Base-by-base conservation (phyloP, 352 stramenopile species). In the Globisporangium takayamanum region DNA sequence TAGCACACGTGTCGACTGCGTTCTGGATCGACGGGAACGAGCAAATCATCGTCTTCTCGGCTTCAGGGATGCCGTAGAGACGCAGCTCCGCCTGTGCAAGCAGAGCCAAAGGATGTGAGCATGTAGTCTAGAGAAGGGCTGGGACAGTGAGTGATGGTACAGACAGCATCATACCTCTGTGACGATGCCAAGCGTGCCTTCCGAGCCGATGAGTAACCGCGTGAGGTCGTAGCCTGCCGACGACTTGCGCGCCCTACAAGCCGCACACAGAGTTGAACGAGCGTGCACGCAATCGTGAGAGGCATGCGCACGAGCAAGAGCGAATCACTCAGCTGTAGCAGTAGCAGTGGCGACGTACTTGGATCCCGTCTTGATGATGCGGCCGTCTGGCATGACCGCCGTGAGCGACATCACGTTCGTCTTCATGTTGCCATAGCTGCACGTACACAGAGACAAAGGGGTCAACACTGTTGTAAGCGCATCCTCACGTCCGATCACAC, bases 181-280 rank as follows among this genome's bases (percentile, higher is more conserved):
- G n/a, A 99, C 84, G 49, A 99, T 79, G 0, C 80, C 96, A 7
- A 98, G 76, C 33, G 94, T 98, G 26, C 96, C 95, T 70, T 99
- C 97, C 18, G 87, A 97, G 5, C 96, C 96, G 57, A 97, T 95
- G 16, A 99, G 72, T n/a, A 99, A 70, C 8, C 83, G 79, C 0
- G 94, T 96, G 49, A 99, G 80, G 67, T 99, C 95, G 72, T 99
- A 99, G 3, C 97, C 97, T n/a, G 97, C 96, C 25, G 92, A 97
- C 16, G 87, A 97, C 77, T 99, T 99, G 56, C 96, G 80, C 12
- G 95, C 90, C 37, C 88, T 89, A 42, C 33, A 33, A 2, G 36
- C 39, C 60, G 26, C 48, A 62, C 18, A 22, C 8, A 50, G n/a
- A 48, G 22, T 50, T 51, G 44, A 25, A 15, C 37, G 33, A 44